phyloP scores from a whole-genome alignment of 805 yeast species.

The Myxozyma udenii region DNA sequence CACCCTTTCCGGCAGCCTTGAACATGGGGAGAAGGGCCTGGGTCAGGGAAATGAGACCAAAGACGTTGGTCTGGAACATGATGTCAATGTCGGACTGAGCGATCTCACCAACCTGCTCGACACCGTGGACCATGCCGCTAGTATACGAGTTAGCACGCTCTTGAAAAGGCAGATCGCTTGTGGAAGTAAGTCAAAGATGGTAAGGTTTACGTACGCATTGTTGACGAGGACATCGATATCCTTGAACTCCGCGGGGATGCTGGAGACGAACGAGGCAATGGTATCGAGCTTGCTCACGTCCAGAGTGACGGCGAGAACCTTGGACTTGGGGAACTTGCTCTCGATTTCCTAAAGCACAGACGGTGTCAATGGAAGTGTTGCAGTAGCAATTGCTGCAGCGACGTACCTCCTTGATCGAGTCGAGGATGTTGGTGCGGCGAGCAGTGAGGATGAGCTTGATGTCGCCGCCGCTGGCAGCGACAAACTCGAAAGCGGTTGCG shows the following conservation, averaged over 20 bases:
- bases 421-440: slow-evolving; percentile 64
- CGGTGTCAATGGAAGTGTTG: not conserved
- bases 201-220: slow-evolving; percentile 47
- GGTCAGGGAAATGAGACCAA: slow-evolving; percentile 79
- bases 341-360: slow-evolving; percentile 39
- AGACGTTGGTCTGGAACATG: slow-evolving; percentile 83
- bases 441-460: slow-evolving; percentile 73
- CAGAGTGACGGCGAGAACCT: slow-evolving; percentile 48
- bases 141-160: not conserved
- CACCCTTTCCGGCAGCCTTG: slow-evolving; percentile 62
- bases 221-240: slow-evolving; percentile 60
- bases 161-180: not conserved
- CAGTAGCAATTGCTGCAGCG: not conserved
- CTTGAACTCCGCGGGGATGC: slow-evolving; percentile 54
- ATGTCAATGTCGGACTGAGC: slow-evolving; percentile 59
- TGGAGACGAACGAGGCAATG: slow-evolving; percentile 50
- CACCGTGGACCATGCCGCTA: slow-evolving; percentile 64
- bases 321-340: slow-evolving; percentile 47
- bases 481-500: slow-evolving; percentile 85
- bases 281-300: slow-evolving; percentile 58
- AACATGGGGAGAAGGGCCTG: slow-evolving; percentile 72
- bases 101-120: slow-evolving; percentile 70
- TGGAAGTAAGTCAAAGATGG: not conserved
- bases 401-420: slow-evolving; percentile 42
- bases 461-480: slow-evolving; percentile 69